A percentile compares a stretch with the other conserved stretches of the same genome.
phyloP scores from a whole-genome alignment of 345 rosid species.

The Brassica nigra region DNA sequence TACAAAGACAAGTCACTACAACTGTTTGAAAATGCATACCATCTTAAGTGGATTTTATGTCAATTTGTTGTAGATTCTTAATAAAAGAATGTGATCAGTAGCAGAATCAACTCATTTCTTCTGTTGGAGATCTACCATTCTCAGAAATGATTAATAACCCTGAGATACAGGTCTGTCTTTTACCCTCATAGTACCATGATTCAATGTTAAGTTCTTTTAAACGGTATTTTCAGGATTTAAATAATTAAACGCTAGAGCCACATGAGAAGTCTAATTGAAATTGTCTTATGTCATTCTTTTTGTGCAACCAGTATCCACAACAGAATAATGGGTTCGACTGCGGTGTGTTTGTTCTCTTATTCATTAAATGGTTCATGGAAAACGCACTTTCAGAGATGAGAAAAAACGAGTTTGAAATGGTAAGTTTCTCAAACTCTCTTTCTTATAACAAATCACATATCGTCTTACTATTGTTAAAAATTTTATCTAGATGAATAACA shows the following conservation, averaged over 20 bases:
- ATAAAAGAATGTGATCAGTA: background rate
- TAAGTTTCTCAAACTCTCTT: background rate
- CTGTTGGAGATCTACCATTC: background rate
- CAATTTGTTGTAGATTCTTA: background rate
- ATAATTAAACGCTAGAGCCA: background rate
- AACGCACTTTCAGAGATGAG: background rate
- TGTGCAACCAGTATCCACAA: background rate
- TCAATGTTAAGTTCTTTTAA: background rate
- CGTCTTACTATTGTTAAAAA: background rate
- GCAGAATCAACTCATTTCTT: background rate
- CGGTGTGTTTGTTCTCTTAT: background rate
- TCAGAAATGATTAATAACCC: background rate
- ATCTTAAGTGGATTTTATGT: background rate
- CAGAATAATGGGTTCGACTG: conserved; percentile 24
- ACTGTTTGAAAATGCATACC: background rate
- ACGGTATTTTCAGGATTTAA: background rate
- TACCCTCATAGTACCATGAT: background rate
- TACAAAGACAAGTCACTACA: too few species aligned
- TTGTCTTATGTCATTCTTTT: background rate
- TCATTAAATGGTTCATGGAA: background rate
- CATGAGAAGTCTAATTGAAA: background rate
- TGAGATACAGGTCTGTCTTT: background rate
- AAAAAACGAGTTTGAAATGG: background rate
- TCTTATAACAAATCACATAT: background rate
- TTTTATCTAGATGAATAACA: background rate